Evolutionary conservation across 106 monocot genomes (phyloP), one percentile per base, ranked within the genome.

Genomic region (Dendrobium officinale): DNA sequence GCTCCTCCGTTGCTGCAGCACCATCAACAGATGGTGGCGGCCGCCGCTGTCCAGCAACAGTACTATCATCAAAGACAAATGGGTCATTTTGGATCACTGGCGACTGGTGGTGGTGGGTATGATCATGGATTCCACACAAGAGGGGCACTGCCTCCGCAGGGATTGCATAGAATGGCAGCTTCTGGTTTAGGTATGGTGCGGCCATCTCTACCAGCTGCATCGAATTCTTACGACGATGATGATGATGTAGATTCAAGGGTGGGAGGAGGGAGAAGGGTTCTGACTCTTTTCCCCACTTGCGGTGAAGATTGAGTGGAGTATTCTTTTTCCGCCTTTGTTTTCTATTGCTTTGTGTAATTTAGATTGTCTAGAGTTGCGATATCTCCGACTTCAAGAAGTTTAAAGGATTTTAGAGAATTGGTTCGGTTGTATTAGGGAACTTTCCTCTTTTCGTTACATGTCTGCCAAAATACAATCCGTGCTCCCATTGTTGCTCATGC

Each of bases 241-340:
- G 93, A 92, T 17, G 93, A 90, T 59, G 77, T 87, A 51, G 90
- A 92, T 40, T 79, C 83, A 13, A 83, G 82, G n/a, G 48, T 33
- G 5, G 88, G 76, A 24, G 80, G 77, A 27, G 93, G 82, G 66
- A 81, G 91, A 51, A 89, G 79, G 59, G 94, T 89, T 79, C 82
- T 98, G 43, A 92, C 94, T 20, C 89, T 98, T 37, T 98, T 98
- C 75, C 98, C 98, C 0, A 91, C 91, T 0, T 22, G 76, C 27
- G 82, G 85, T 19, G 94, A 93, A 8, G 92, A 94, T 84, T 90
- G 86, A 86, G 22, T 18, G 1, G 20, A 45, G 75, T 22, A 75
- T 26, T n/a, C 20, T 4, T 51, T 45, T 49, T 51, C 72, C 72
- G 15, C 74, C 29, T n/a, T 74, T 74, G 74, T 13, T 44, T 70